Evolutionary conservation across 495 filamentous ascomycete genomes (phyloP).

Genomic region (Podospora fimiseda): DNA sequence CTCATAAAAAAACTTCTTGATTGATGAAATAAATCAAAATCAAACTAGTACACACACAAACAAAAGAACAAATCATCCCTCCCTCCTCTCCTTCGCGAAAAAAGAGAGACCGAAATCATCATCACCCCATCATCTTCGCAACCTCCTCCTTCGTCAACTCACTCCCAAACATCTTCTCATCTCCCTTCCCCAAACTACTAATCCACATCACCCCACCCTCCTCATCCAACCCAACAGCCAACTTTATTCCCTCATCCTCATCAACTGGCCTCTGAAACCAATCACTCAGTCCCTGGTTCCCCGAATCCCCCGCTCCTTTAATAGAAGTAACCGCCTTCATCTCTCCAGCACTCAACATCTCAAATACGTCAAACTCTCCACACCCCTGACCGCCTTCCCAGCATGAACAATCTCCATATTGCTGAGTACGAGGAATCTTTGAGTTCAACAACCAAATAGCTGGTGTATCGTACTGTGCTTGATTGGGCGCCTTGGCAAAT

Average conservation of each 20-base stretch:
- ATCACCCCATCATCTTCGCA: too few relatives aligned
- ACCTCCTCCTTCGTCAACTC: not conserved
- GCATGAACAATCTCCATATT: slow-evolving; percentile 63
- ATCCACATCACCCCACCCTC: slow-evolving; percentile 23
- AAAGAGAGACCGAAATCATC: too few relatives aligned
- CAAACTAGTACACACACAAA: too few relatives aligned
- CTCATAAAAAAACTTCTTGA: too few relatives aligned
- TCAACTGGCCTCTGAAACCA: slow-evolving; percentile 56
- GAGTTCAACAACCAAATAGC: slow-evolving; percentile 68
- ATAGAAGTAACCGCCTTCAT: slow-evolving; percentile 51
- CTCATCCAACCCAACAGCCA: slow-evolving; percentile 53
- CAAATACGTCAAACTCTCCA: slow-evolving; percentile 67
- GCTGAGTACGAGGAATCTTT: slow-evolving; percentile 56
- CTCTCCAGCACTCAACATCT: slow-evolving; percentile 50
- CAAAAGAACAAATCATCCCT: too few relatives aligned
- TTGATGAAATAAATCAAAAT: too few relatives aligned
- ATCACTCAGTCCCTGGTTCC: slow-evolving; percentile 48
- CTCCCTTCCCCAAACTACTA: slow-evolving; percentile 28
- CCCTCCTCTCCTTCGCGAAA: too few relatives aligned
- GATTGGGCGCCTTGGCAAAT: slow-evolving; percentile 16
- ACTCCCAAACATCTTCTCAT: not conserved
- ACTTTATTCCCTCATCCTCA: slow-evolving; percentile 43
- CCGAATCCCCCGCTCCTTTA: slow-evolving; percentile 52
- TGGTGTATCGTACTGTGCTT: slow-evolving; percentile 51
- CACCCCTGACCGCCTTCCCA: slow-evolving; percentile 50